These are phyloP conservation scores for Mycena chlorophos DNA, from an alignment of 768 basidiomycete genomes.

Conservation along the genomic window DNA sequence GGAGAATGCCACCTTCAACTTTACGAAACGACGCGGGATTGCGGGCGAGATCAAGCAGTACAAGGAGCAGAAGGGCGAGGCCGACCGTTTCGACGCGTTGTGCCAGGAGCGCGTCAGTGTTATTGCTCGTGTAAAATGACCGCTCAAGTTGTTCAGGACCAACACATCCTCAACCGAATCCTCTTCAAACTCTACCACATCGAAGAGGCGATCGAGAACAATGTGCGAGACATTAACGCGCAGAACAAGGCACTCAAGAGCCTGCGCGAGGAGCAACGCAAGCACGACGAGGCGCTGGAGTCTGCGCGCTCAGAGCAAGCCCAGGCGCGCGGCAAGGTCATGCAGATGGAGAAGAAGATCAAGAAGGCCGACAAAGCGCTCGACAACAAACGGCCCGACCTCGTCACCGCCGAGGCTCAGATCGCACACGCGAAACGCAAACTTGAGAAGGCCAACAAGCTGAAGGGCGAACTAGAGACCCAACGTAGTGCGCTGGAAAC, in stretches of 20 bases:
- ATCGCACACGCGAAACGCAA: conserved; percentile 85
- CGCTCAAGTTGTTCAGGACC: conserved; percentile 59
- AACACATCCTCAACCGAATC: conserved; percentile 76
- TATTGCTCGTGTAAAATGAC: background rate
- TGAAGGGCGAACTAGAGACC: conserved; percentile 61
- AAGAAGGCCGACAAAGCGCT: conserved; percentile 90
- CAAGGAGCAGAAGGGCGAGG: conserved; percentile 94
- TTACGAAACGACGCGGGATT: conserved; percentile 90
- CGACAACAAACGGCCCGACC: conserved; percentile 85
- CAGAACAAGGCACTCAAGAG: conserved; percentile 73
- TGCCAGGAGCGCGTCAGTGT: conserved; percentile 67
- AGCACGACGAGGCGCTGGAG: conserved; percentile 71
- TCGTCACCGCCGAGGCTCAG: conserved; percentile 82
- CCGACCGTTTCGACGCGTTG: conserved; percentile 81
- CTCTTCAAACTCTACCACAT: conserved; percentile 91
- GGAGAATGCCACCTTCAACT: conserved; percentile 93
- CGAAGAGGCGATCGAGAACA: conserved; percentile 75
- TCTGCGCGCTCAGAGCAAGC: conserved; percentile 79
- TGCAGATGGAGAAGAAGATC: conserved; percentile 83
- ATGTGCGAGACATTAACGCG: conserved; percentile 65
- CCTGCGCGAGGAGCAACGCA: conserved; percentile 66
- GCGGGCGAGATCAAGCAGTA: conserved; percentile 95
- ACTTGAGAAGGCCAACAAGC: conserved; percentile 64
- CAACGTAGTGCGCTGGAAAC: conserved; percentile 46
- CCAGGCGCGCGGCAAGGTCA: conserved; percentile 67